Percentiles rank a stretch among this genome's conserved stretches.
These are phyloP conservation scores for Leishmania guyanensis DNA, from an alignment of 208 protist genomes.

Conservation along the genomic window DNA sequence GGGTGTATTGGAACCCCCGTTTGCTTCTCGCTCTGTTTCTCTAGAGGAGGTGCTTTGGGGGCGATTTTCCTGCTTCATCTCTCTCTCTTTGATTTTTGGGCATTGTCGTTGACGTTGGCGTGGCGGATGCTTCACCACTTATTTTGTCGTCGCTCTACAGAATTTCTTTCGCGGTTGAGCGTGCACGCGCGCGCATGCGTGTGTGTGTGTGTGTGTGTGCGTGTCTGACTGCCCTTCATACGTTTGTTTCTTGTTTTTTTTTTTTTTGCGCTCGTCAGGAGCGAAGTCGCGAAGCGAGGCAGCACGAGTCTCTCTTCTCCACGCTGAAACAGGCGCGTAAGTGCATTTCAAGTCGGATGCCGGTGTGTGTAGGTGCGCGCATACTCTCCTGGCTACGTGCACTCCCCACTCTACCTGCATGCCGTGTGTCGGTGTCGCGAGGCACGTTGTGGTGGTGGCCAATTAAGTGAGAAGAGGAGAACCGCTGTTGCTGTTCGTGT, in stretches of 20 bases:
- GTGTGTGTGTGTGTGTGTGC: neutral
- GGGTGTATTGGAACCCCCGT: neutral
- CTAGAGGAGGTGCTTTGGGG: no score
- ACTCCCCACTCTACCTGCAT: neutral
- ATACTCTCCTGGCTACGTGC: neutral
- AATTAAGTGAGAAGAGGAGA: neutral
- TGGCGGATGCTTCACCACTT: no score
- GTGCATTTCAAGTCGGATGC: no score
- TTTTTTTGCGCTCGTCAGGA: neutral
- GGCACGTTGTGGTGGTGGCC: neutral
- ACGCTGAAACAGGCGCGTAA: neutral
- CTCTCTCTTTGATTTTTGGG: neutral
- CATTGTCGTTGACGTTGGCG: neutral
- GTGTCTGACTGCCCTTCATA: neutral
- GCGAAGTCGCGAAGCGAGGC: neutral
- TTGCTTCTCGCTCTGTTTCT: neutral
- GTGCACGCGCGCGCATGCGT: no score
- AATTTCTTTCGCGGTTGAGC: no score
- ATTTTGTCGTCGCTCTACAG: no score
- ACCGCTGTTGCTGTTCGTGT: neutral
- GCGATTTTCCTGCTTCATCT: neutral
- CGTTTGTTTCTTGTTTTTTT: neutral
- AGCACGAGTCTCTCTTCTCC: neutral
- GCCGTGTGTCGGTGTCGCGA: neutral
- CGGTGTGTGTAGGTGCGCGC: neutral